phyloP scores from a whole-genome alignment of 2,329 filamentous ascomycete species.

The Aspergillus udagawae region DNA sequence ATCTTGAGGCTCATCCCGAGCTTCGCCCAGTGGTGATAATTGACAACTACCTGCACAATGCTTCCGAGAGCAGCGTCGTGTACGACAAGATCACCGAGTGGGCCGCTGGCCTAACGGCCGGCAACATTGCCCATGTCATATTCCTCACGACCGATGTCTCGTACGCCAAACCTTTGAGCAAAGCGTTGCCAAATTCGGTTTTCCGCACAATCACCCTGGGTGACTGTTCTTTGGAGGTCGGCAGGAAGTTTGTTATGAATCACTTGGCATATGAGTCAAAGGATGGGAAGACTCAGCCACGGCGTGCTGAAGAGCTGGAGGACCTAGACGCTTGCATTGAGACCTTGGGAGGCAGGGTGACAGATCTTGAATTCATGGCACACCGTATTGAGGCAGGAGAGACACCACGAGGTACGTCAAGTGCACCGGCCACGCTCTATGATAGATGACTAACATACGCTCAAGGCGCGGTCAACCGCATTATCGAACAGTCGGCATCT shows the following conservation, averaged over 20 bases:
- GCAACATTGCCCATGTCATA: constrained; percentile 88
- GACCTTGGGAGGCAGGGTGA: constrained; percentile 83
- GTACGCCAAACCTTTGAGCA: constrained; percentile 81
- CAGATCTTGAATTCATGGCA: constrained; percentile 91
- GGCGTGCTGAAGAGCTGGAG: constrained; percentile 51
- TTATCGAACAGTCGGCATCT: constrained; percentile 80
- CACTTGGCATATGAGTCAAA: constrained; percentile 58
- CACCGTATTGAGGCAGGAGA: constrained; percentile 84
- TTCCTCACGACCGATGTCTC: constrained; percentile 89
- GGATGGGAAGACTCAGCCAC: constrained; percentile 32
- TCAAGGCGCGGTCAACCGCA: constrained; percentile 72
- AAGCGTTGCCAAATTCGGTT: constrained; percentile 83
- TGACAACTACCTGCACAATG: constrained; percentile 86
- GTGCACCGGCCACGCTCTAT: too few relatives aligned
- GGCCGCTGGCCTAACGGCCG: constrained; percentile 79
- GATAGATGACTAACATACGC: constrained; percentile 14
- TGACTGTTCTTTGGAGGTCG: constrained; percentile 80
- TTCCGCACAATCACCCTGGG: constrained; percentile 83
- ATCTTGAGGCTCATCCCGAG: constrained; percentile 84
- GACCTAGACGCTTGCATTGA: constrained; percentile 80
- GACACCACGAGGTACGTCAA: constrained; percentile 58
- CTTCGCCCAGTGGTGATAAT: constrained; percentile 77
- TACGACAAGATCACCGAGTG: constrained; percentile 79
- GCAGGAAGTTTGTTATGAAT: constrained; percentile 83
- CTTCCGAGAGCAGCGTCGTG: constrained; percentile 62